Evolutionary conservation across 108 stramenopile species (phyloP), one percentile per base, ranked within the genome.

Genomic region (Pseudonitzschia delicatissima): DNA sequence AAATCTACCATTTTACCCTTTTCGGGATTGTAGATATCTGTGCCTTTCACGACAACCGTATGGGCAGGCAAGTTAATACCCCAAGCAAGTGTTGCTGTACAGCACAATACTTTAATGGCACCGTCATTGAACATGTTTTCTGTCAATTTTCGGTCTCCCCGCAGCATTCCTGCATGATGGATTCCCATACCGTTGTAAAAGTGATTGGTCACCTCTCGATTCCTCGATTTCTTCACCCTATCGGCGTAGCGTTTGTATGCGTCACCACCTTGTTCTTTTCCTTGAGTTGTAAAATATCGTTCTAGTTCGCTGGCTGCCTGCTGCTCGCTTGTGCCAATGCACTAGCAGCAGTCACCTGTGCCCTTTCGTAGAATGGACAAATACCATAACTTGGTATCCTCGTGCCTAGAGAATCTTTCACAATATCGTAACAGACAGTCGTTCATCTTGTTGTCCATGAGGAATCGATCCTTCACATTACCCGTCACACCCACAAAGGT

Each of bases 101-200:
- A 97, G 53, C 91, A 95, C 7, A 99, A 73, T 0, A 99, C 97
- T 74, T 92, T 93, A 67, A 99, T 95, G 18, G 96, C 96, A 0
- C 97, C 98, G 64, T 93, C 92, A 27, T 83, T 82, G 71, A 99
- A 99, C 86, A 97, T 87, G 49, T 87, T 82, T 67, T 99, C 99
- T 7, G 90, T 85, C 33, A 99, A 81, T 61, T 93, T 95, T 4
- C 99, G 84, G 68, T 99, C 99, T 27, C 80, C 66, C 9, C 99
- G 86, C 11, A 98, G 82, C 99, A 99, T 97, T 31, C 99, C 99
- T n/a, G 99, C 99, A 79, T 99, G 99, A 77, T 99, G 99, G 45
- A 98, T 89, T 7, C 97, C 98, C 67, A 99, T 82, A 0, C 99
- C 99, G 55, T 87, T 81, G 23, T 86, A 68, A 66, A 98, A 97